These are phyloP conservation scores for Lolium rigidum DNA, from an alignment of 176 grass and related monocot genomes.

Conservation along the genomic window DNA sequence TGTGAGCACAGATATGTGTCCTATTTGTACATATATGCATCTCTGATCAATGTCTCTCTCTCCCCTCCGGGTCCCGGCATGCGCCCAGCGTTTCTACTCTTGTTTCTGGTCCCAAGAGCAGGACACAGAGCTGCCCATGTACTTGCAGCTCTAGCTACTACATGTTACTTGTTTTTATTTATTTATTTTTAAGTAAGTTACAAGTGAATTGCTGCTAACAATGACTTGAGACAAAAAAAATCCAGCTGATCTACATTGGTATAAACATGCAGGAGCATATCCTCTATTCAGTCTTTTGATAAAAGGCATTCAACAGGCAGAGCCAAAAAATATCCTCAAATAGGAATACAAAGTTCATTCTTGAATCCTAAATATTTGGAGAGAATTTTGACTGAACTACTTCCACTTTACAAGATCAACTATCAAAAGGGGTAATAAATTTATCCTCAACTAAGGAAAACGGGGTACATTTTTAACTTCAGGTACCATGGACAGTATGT, in stretches of 20 bases:
- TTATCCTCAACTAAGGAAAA: too few relatives aligned
- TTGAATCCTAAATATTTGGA: background rate
- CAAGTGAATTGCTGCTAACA: background rate
- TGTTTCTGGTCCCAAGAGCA: conserved; percentile 23
- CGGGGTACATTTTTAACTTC: too few relatives aligned
- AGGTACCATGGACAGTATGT: too few relatives aligned
- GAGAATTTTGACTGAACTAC: background rate
- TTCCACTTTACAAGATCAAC: background rate
- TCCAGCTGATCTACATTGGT: background rate
- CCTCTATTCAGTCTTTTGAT: background rate
- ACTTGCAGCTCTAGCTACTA: conserved; percentile 4
- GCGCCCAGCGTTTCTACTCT: conserved; percentile 9
- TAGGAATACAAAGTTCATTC: background rate
- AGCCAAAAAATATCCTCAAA: background rate
- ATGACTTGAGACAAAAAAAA: background rate
- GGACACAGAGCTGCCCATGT: conserved; percentile 6
- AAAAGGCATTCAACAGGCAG: background rate
- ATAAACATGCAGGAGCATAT: background rate
- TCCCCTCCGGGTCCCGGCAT: conserved; percentile 30
- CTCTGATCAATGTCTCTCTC: background rate
- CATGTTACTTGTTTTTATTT: background rate
- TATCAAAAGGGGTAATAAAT: background rate
- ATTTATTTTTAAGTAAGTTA: background rate
- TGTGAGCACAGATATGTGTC: conserved; percentile 46
- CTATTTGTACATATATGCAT: conserved; percentile 35